Base-by-base conservation (phyloP, 345 rosid species). In the Bruguiera gymnorhiza region DNA sequence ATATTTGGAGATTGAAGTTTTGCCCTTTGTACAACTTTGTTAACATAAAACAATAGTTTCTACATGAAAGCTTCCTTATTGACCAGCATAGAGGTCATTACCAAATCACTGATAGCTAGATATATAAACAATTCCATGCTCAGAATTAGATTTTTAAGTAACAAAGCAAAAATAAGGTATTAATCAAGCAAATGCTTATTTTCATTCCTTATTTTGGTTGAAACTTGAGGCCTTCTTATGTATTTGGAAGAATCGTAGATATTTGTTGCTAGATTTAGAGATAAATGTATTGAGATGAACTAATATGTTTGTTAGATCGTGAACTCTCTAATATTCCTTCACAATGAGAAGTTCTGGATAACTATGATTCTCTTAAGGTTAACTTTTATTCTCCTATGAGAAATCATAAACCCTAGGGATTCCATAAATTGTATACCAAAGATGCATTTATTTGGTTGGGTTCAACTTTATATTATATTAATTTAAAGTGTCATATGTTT, bases 21-120 rank as follows among this genome's bases (percentile, higher is more conserved):
- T 11, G 11, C 36, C 8, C 23, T 13, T 6, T 31, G 5, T 4
- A 60, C 2, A 0, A 30, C 21, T 13, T 29, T 27, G 4, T 10
- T 16, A 4, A 29, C 4, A 30, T 13, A 60, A 4, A 30, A 18
- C 1, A 60, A 4, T 4, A 23, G 39, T 4, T 8, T 3, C 3
- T 30, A 5, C 0, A 26, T 16, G 3, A 1, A 10, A 8, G 30
- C 21, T 5, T 60, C 24, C 9, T 30, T 6, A 6, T n/a, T 1
- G 0, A 30, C 0, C 2, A 30, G 0, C 3, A 60, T 8, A 4
- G 0, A 16, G 0, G 21, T 34, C 0, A 60, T 9, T 3, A 15
- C 16, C 0, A 16, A 5, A 5, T 11, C 3, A 0, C 8, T 15
- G 0, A 30, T 19, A 1, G 43, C 8, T 0, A 15, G 9, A 29